A percentile compares a stretch with the other conserved stretches of the same genome.
Evolutionary conservation across 129 eudicot species (phyloP).

Genomic region (Tanacetum coccineum): DNA sequence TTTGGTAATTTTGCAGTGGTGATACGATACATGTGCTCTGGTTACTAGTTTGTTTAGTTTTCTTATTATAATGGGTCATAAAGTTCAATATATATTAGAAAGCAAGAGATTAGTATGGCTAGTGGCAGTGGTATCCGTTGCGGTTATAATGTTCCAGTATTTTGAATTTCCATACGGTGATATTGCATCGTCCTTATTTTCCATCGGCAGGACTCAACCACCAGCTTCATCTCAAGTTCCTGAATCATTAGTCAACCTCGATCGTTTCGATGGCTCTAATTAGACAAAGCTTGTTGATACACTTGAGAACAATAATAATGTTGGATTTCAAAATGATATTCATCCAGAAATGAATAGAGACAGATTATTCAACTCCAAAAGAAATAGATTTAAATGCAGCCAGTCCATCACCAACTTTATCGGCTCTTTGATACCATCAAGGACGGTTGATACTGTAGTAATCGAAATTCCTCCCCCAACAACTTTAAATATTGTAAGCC

Average conservation of each 20-base stretch:
- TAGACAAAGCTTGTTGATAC: conserved; percentile 12
- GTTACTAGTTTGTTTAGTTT: conserved; percentile 1
- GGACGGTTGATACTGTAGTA: too few relatives aligned
- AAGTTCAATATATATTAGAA: conserved; percentile 34
- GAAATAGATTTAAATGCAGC: neutral
- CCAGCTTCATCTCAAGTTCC: conserved; percentile 19
- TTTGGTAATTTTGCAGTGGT: conserved; percentile 33
- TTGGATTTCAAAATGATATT: conserved; percentile 21
- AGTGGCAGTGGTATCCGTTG: too few relatives aligned
- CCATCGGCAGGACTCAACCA: conserved; percentile 32
- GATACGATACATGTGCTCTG: conserved; percentile 10
- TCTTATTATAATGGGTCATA: conserved; percentile 39
- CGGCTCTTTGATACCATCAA: too few relatives aligned
- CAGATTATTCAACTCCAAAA: conserved; percentile 9
- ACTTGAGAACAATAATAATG: conserved; percentile 14
- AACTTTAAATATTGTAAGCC: neutral
- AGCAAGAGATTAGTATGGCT: too few relatives aligned
- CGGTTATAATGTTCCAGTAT: too few relatives aligned
- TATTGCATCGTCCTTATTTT: conserved; percentile 44
- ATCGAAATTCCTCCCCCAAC: conserved; percentile 14
- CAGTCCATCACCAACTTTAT: too few relatives aligned
- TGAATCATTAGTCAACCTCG: conserved; percentile 12
- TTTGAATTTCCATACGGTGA: conserved; percentile 63
- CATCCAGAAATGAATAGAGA: conserved; percentile 7
- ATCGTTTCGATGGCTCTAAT: conserved; percentile 20